phyloP scores from a whole-genome alignment of 1,284 basidiomycete species.

The Blastosporella zonata region DNA sequence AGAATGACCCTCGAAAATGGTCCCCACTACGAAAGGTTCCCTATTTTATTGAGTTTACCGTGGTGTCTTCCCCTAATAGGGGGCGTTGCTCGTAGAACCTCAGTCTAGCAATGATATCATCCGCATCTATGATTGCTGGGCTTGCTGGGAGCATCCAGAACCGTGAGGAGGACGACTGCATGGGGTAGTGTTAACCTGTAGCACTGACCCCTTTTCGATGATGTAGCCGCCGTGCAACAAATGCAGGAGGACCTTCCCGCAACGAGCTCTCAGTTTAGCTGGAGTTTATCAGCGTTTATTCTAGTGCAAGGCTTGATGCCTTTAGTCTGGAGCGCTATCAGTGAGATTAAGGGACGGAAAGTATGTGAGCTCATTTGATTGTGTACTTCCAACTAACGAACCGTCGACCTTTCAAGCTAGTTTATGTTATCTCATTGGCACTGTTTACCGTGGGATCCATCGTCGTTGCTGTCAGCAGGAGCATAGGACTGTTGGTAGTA shows the following conservation, averaged over 20 bases:
- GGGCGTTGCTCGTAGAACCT: slow-evolving; percentile 37
- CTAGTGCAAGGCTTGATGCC: slow-evolving; percentile 72
- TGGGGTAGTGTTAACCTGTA: slow-evolving; percentile 17
- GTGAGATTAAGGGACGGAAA: slow-evolving; percentile 81
- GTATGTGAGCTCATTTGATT: slow-evolving; percentile 32
- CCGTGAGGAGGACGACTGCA: slow-evolving; percentile 39
- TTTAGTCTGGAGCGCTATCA: slow-evolving; percentile 68
- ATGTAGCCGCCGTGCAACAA: slow-evolving; percentile 57
- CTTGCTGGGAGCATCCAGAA: slow-evolving; percentile 69
- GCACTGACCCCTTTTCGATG: not conserved
- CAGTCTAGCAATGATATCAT: slow-evolving; percentile 55
- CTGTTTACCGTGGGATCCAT: slow-evolving; percentile 66
- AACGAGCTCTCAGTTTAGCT: slow-evolving; percentile 65
- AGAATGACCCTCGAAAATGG: slow-evolving; percentile 81
- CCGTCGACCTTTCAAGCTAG: slow-evolving; percentile 36
- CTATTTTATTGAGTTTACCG: not conserved
- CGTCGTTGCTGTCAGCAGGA: slow-evolving; percentile 58
- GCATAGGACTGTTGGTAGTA: slow-evolving; percentile 45
- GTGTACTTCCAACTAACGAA: not conserved
- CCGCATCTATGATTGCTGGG: slow-evolving; percentile 66
- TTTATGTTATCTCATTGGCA: slow-evolving; percentile 62
- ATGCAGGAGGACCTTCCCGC: slow-evolving; percentile 67
- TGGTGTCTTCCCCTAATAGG: slow-evolving; percentile 5
- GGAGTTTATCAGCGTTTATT: slow-evolving; percentile 77
- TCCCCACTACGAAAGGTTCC: slow-evolving; percentile 59